These are phyloP conservation scores for Candida labiduridarum DNA, from an alignment of 1,139 yeast species.

Conservation along the genomic window DNA sequence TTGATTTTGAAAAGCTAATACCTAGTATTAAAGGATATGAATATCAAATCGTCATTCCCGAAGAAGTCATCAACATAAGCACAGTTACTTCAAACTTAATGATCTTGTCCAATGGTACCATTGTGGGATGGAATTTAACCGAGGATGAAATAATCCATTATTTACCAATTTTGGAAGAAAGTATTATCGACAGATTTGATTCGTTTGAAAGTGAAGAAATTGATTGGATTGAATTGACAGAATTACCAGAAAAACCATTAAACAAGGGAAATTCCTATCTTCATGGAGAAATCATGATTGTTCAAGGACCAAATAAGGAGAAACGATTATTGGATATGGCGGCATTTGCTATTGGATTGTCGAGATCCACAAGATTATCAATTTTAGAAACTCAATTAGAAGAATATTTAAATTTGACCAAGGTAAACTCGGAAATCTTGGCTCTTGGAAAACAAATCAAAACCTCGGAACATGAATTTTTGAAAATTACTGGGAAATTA, in stretches of 20 bases:
- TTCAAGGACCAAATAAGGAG: slow-evolving; percentile 51
- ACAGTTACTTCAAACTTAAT: slow-evolving; percentile 50
- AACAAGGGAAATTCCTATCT: slow-evolving; percentile 43
- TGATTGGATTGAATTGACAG: slow-evolving; percentile 68
- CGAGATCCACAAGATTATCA: slow-evolving; percentile 83
- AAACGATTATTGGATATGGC: slow-evolving; percentile 72
- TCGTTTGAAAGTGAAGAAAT: slow-evolving; percentile 78
- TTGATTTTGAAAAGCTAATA: slow-evolving; percentile 53
- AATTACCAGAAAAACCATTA: slow-evolving; percentile 25
- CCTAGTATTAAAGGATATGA: slow-evolving; percentile 35
- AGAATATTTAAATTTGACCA: slow-evolving; percentile 61
- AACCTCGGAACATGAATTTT: slow-evolving; percentile 62
- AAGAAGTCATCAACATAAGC: slow-evolving; percentile 60
- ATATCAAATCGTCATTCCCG: slow-evolving; percentile 55
- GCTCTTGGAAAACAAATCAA: slow-evolving; percentile 64
- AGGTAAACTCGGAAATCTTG: slow-evolving; percentile 63
- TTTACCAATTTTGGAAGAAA: slow-evolving; percentile 44
- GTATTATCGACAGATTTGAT: slow-evolving; percentile 43
- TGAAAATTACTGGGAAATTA: slow-evolving; percentile 72
- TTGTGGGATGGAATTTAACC: slow-evolving; percentile 79
- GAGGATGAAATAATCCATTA: slow-evolving; percentile 55
- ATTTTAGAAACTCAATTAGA: slow-evolving; percentile 76
- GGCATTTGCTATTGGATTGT: slow-evolving; percentile 85
- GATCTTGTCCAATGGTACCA: slow-evolving; percentile 69
- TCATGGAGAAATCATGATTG: slow-evolving; percentile 70